These are phyloP conservation scores for Alternaria angustiovoidea DNA, from an alignment of 2,329 filamentous ascomycete genomes.

Conservation along the genomic window DNA sequence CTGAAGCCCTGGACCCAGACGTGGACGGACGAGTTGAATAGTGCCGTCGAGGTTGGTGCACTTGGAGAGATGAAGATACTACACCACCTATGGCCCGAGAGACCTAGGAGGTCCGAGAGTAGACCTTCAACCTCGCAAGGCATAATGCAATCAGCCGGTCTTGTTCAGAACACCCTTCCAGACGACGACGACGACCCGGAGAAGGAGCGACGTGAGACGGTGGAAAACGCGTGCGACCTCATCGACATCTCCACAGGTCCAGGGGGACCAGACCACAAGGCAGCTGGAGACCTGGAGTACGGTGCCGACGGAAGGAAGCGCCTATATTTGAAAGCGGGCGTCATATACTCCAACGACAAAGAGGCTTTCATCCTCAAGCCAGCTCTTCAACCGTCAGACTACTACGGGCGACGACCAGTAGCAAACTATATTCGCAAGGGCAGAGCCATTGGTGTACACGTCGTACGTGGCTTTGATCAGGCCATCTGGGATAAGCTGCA, in stretches of 20 bases:
- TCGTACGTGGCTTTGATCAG: constrained; percentile 89
- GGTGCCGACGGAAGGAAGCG: constrained; percentile 59
- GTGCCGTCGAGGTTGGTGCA: constrained; percentile 88
- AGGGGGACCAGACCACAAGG: constrained; percentile 58
- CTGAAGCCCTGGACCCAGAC: constrained; percentile 89
- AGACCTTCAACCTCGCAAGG: constrained; percentile 51
- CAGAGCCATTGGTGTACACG: constrained; percentile 79
- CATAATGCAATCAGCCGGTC: constrained; percentile 35
- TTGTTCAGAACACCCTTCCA: constrained; percentile 45
- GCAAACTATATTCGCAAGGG: constrained; percentile 83
- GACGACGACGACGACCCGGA: constrained; percentile 53
- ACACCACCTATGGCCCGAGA: constrained; percentile 80
- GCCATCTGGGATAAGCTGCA: constrained; percentile 78
- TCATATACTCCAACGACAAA: constrained; percentile 81
- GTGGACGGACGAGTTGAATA: constrained; percentile 89
- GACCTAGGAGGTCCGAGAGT: constrained; percentile 63
- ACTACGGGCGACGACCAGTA: constrained; percentile 82
- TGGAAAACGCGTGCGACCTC: constrained; percentile 56
- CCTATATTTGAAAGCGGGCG: constrained; percentile 77
- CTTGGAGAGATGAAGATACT: constrained; percentile 90
- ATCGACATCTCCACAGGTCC: constrained; percentile 59
- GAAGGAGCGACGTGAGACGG: constrained; percentile 53
- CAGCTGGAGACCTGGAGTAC: constrained; percentile 53
- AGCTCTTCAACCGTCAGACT: constrained; percentile 81
- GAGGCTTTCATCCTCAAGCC: constrained; percentile 88